Conservation (phyloP, 805 yeast genomes). For the Candida stauntonica region DNA sequence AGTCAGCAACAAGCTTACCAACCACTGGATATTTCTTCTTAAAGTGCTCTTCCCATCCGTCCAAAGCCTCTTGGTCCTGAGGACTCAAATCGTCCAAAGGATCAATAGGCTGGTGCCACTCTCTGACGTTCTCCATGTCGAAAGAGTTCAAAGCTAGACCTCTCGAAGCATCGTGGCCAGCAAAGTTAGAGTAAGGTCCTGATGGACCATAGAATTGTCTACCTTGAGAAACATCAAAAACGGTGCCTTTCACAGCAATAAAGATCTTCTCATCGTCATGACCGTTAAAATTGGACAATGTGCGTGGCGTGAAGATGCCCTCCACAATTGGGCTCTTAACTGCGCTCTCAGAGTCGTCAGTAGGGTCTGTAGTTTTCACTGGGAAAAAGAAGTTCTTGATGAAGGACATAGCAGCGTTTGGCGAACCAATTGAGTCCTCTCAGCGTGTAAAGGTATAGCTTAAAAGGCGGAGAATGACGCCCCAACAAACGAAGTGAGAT, state of each 20-base stretch:
- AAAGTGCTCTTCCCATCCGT: conserved; percentile 85
- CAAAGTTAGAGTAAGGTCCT: conserved; percentile 91
- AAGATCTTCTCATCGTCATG: conserved; percentile 74
- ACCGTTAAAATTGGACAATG: conserved; percentile 76
- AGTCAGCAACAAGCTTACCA: conserved; percentile 57
- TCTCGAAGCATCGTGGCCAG: conserved; percentile 93
- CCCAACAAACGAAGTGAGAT: no score
- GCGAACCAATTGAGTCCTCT: neutral
- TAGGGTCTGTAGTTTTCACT: conserved; percentile 24
- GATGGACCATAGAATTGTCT: conserved; percentile 91
- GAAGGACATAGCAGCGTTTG: conserved; percentile 21
- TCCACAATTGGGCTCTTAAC: conserved; percentile 36
- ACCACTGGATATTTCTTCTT: conserved; percentile 75
- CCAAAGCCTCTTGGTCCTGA: conserved; percentile 61
- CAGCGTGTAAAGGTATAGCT: no score
- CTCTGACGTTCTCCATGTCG: conserved; percentile 60
- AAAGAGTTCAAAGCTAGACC: conserved; percentile 89
- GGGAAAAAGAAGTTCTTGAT: conserved; percentile 27
- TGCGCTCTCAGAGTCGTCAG: conserved; percentile 11
- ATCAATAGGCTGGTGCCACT: conserved; percentile 77
- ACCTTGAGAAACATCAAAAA: conserved; percentile 78
- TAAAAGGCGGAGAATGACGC: no score
- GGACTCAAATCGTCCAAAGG: conserved; percentile 53
- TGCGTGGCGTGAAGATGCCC: conserved; percentile 64
- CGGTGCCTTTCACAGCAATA: conserved; percentile 80